These are phyloP conservation scores for Cordyceps pruinosa DNA, from an alignment of 2,329 filamentous ascomycete species.

Conservation along the genomic window DNA sequence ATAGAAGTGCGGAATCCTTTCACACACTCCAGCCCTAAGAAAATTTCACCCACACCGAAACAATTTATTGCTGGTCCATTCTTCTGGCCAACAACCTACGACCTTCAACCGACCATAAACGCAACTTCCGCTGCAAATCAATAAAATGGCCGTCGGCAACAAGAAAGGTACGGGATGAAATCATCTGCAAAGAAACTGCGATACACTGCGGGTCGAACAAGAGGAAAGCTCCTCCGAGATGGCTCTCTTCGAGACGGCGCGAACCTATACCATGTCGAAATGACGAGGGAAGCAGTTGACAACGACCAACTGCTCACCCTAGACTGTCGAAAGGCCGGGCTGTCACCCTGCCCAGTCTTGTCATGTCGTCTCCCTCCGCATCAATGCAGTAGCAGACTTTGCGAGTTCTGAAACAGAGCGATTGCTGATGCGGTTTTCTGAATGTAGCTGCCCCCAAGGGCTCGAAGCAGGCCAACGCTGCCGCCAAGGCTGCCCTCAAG, in stretches of 20 bases:
- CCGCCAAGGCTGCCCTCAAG: conserved; percentile 93
- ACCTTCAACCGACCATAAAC: conserved; percentile 19
- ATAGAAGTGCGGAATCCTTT: neutral
- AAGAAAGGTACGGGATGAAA: conserved; percentile 43
- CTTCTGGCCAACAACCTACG: conserved; percentile 16
- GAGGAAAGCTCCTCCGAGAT: neutral
- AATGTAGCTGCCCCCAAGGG: conserved; percentile 54
- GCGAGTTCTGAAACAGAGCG: conserved; percentile 65
- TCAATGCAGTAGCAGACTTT: conserved; percentile 68
- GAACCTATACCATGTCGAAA: conserved; percentile 6
- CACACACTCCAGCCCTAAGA: conserved; percentile 20
- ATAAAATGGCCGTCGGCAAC: conserved; percentile 29
- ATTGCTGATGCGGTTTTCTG: conserved; percentile 59
- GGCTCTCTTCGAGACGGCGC: too few species aligned
- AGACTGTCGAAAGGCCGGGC: neutral
- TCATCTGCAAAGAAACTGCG: conserved; percentile 2
- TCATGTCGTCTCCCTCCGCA: conserved; percentile 27
- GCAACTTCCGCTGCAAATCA: conserved; percentile 20
- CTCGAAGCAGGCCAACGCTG: conserved; percentile 82
- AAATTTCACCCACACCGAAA: conserved; percentile 20
- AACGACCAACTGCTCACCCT: neutral
- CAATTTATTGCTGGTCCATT: neutral
- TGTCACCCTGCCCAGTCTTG: neutral
- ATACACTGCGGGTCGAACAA: neutral
- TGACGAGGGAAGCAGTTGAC: neutral